Conservation (phyloP, 2,329 filamentous ascomycete genomes). For the Colletotrichum somersetense region DNA sequence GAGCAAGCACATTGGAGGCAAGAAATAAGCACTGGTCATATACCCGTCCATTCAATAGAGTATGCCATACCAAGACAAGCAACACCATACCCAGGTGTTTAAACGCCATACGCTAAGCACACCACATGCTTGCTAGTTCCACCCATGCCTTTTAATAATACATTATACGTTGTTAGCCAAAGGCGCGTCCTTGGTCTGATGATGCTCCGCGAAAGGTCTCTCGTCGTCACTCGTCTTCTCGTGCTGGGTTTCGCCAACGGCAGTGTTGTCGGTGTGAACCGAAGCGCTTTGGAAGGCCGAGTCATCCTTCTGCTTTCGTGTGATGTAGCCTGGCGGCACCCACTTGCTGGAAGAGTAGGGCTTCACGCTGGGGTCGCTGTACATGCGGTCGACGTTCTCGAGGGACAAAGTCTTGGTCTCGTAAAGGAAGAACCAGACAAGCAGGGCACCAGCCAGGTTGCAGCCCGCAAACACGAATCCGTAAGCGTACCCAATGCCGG, state of each 20-base stretch:
- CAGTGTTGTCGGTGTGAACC: slow-evolving; percentile 16
- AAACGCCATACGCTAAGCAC: not conserved
- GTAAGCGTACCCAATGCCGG: slow-evolving; percentile 71
- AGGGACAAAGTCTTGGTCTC: slow-evolving; percentile 74
- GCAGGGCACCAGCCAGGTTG: slow-evolving; percentile 67
- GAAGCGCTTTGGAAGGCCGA: slow-evolving; percentile 25
- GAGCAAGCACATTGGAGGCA: not conserved
- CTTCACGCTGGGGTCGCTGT: slow-evolving; percentile 69
- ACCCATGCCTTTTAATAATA: not conserved
- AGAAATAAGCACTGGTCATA: not conserved
- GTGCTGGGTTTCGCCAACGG: slow-evolving; percentile 13
- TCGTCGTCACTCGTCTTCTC: slow-evolving; percentile 35
- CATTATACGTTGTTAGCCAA: slow-evolving; percentile 13
- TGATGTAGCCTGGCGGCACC: slow-evolving; percentile 60
- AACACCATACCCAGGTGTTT: not conserved
- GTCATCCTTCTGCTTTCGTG: slow-evolving; percentile 53
- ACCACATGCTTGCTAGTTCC: not conserved
- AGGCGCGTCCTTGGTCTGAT: slow-evolving; percentile 15
- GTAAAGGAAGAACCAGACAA: slow-evolving; percentile 78
- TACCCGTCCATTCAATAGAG: not conserved
- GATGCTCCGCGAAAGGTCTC: slow-evolving; percentile 31
- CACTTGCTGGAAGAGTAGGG: slow-evolving; percentile 71
- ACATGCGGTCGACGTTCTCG: slow-evolving; percentile 81
- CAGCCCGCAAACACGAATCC: slow-evolving; percentile 76
- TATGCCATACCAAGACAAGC: not conserved